These are phyloP conservation scores for Mortierella sp. DNA, from an alignment of 371 early-diverging fungal genomes.

Conservation along the genomic window DNA sequence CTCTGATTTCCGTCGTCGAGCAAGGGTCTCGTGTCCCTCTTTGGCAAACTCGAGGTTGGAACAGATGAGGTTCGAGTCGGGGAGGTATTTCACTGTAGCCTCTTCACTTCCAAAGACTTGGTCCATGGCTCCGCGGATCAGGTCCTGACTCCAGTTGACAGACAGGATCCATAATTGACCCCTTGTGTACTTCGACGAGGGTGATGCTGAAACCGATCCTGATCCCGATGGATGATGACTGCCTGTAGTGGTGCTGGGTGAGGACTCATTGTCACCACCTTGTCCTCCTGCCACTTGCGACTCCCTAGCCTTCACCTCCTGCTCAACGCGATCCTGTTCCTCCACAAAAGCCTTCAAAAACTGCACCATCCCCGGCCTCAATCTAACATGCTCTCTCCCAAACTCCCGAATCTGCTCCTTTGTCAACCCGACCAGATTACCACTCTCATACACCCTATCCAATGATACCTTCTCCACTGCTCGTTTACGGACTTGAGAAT, in stretches of 20 bases:
- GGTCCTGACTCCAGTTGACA: slow-evolving; percentile 54
- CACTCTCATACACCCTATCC: slow-evolving; percentile 50
- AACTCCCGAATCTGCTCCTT: slow-evolving; percentile 41
- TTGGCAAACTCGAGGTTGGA: slow-evolving; percentile 45
- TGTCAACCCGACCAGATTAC: slow-evolving; percentile 45
- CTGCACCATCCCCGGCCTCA: slow-evolving; percentile 45
- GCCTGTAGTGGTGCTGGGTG: no score
- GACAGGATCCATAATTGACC: slow-evolving; percentile 51
- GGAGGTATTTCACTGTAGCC: slow-evolving; percentile 34
- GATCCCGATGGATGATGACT: not conserved
- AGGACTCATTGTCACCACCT: not conserved
- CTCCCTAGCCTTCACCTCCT: not conserved
- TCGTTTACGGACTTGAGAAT: slow-evolving; percentile 49
- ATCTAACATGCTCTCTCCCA: slow-evolving; percentile 33
- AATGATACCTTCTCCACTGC: slow-evolving; percentile 44
- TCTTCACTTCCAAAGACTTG: slow-evolving; percentile 54
- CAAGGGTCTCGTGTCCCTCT: slow-evolving; percentile 32
- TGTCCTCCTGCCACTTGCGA: slow-evolving; percentile 3
- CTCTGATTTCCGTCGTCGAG: slow-evolving; percentile 19
- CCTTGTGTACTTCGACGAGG: not conserved
- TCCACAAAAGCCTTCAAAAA: slow-evolving; percentile 34
- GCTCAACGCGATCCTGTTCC: slow-evolving; percentile 29
- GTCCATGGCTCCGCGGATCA: slow-evolving; percentile 56
- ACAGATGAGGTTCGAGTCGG: slow-evolving; percentile 38
- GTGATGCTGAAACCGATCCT: not conserved